Evolutionary conservation across 345 rosid species (phyloP), one percentile per base, ranked within the genome.

Genomic region (Eucalyptus pauciflora): DNA sequence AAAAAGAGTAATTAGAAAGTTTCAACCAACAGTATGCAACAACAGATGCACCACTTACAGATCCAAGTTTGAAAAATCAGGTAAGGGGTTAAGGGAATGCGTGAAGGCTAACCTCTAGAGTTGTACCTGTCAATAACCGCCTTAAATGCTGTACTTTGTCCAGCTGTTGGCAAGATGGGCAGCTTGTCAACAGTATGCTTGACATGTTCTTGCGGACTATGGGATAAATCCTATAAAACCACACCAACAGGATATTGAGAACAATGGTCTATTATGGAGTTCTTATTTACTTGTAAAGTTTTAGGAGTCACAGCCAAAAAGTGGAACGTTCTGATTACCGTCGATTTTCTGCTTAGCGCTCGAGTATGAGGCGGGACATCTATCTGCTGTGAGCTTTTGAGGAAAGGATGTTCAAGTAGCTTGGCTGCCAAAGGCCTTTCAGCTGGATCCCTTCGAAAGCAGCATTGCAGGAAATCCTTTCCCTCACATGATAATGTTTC

Each of bases 391-490:
- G 94, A 88, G 91, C 87, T 90, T 90, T 93, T 95, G 87, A 97
- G 46, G 90, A 96, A 98, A 56, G 93, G 93, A 91, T 98, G 99
- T 87, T 96, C 98, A 83, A 97, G 92, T 92, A 98, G 91, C 94
- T 88, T 89, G 88, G 94, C 76, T 24, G 99, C 99, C 2, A 95
- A 91, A 50, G 99, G 94, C 91, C 99, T 93, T 69, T 95, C 96
- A 22, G 98, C 98, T 67, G 99, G 99, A 88, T 97, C 97, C 93
- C 99, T 94, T 88, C 60, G 94, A 88, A 98, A 98, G 91, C 99
- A 98, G 85, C 92, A 90, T 86, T 91, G 89, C n/a, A 98, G 93
- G 90, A 98, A 98, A 58, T 97, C 99, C 93, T 94, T 97, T 45
- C 99, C 98, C 88, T 96, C 99, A 3, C 93, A 86, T 91, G 99